These are phyloP conservation scores for Morella rubra DNA, from an alignment of 306 rosid species.

Conservation along the genomic window DNA sequence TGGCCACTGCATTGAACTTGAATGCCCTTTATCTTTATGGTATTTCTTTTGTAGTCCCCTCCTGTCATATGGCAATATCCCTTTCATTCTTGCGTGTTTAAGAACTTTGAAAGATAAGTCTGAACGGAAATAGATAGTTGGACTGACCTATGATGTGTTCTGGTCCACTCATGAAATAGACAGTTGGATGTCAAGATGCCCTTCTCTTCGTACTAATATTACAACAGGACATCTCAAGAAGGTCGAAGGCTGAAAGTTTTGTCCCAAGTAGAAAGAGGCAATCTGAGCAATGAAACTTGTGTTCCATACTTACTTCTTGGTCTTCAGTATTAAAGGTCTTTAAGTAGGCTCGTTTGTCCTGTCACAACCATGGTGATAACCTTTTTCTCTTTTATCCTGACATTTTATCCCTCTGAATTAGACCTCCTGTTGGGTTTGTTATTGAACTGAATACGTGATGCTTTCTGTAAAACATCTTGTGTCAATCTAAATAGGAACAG, in stretches of 20 bases:
- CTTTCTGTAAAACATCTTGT: background rate
- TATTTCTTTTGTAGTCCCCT: background rate
- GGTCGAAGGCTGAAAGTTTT: background rate
- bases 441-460: background rate
- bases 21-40: background rate
- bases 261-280: background rate
- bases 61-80: background rate
- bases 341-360: background rate
- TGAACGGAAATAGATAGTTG: background rate
- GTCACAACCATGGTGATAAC: background rate
- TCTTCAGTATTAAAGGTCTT: background rate
- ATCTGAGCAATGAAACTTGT: background rate
- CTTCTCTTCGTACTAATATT: background rate
- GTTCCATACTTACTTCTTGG: background rate
- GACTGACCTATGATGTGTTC: too few species aligned
- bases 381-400: background rate
- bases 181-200: background rate
- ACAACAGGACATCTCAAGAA: background rate
- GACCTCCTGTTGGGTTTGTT: background rate
- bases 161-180: too few species aligned
- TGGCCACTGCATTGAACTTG: background rate
- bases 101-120: background rate
- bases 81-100: background rate
- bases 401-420: background rate
- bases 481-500: background rate